These are phyloP conservation scores for Zygosaccharomyces kombuchaensis DNA, from an alignment of 805 yeast genomes.

Conservation along the genomic window DNA sequence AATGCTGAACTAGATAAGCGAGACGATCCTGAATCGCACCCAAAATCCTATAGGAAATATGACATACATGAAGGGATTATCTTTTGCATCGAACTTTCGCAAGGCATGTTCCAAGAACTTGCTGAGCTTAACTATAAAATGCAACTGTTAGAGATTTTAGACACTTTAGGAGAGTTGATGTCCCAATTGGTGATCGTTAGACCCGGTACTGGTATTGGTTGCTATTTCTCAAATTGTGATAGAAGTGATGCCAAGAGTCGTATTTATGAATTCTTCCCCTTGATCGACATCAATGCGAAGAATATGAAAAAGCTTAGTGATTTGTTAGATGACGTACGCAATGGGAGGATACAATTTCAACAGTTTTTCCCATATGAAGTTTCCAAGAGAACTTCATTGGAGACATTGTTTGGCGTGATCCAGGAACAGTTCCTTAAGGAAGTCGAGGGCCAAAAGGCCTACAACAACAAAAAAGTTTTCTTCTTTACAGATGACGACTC, in stretches of 20 bases:
- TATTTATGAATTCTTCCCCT: slow-evolving; percentile 46
- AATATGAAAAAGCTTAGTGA: slow-evolving; percentile 56
- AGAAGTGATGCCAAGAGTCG: slow-evolving; percentile 40
- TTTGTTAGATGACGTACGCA: slow-evolving; percentile 42
- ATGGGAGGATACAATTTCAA: slow-evolving; percentile 23
- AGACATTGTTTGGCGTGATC: slow-evolving; percentile 45
- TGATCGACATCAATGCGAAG: slow-evolving; percentile 51
- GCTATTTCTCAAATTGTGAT: slow-evolving; percentile 53
- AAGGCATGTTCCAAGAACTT: slow-evolving; percentile 40
- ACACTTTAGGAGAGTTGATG: slow-evolving; percentile 57
- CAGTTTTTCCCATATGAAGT: slow-evolving; percentile 32
- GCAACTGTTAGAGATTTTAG: slow-evolving; percentile 51
- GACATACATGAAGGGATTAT: slow-evolving; percentile 60
- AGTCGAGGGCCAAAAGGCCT: slow-evolving; percentile 40
- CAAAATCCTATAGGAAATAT: slow-evolving; percentile 23
- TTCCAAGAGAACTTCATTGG: slow-evolving; percentile 34
- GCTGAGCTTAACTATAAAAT: slow-evolving; percentile 33
- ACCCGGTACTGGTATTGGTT: slow-evolving; percentile 72
- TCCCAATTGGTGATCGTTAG: slow-evolving; percentile 58
- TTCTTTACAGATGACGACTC: slow-evolving; percentile 71
- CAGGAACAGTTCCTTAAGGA: slow-evolving; percentile 51
- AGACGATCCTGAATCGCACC: slow-evolving; percentile 2
- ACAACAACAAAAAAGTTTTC: slow-evolving; percentile 56
- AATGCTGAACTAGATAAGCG: slow-evolving; percentile 1
- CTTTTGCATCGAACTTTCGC: slow-evolving; percentile 57